A percentile compares a stretch with the other conserved stretches of the same genome.
Evolutionary conservation across 2,329 filamentous ascomycete species (phyloP).

Genomic region (Fusarium denticulatum): DNA sequence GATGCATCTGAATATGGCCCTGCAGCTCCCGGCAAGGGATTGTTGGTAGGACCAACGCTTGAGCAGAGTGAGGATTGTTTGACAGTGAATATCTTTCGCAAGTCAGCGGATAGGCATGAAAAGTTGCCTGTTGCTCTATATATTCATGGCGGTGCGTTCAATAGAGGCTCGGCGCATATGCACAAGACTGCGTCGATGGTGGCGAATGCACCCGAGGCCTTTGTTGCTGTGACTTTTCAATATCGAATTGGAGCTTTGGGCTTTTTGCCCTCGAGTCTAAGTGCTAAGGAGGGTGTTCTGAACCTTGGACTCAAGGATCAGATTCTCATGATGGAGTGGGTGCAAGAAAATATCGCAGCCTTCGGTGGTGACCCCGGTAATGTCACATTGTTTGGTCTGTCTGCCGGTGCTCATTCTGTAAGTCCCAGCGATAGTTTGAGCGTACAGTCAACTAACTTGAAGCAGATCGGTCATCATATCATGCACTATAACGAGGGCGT

Average conservation of each 20-base stretch:
- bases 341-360: constrained; percentile 61
- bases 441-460: background rate
- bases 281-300: constrained; percentile 61
- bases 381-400: constrained; percentile 51
- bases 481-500: constrained; percentile 58
- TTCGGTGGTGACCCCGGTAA: constrained; percentile 63
- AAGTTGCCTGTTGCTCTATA: constrained; percentile 61
- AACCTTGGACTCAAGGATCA: constrained; percentile 67
- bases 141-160: constrained; percentile 60
- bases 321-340: constrained; percentile 61
- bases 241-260: constrained; percentile 68
- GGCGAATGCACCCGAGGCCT: constrained; percentile 58
- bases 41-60: constrained; percentile 36
- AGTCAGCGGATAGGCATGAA: constrained; percentile 40
- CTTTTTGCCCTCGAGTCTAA: constrained; percentile 65
- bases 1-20: constrained; percentile 53
- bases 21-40: constrained; percentile 37
- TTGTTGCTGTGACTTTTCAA: constrained; percentile 61
- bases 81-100: constrained; percentile 62
- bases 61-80: constrained; percentile 63
- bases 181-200: constrained; percentile 72
- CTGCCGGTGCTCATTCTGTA: constrained; percentile 63
- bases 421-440: rapidly evolving
- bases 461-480: constrained; percentile 73
- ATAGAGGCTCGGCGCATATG: constrained; percentile 61